A percentile compares a stretch with the other conserved stretches of the same genome.
These are phyloP conservation scores for Dothideomycetes sp. DNA, from an alignment of 2,329 filamentous ascomycete species.

Conservation along the genomic window DNA sequence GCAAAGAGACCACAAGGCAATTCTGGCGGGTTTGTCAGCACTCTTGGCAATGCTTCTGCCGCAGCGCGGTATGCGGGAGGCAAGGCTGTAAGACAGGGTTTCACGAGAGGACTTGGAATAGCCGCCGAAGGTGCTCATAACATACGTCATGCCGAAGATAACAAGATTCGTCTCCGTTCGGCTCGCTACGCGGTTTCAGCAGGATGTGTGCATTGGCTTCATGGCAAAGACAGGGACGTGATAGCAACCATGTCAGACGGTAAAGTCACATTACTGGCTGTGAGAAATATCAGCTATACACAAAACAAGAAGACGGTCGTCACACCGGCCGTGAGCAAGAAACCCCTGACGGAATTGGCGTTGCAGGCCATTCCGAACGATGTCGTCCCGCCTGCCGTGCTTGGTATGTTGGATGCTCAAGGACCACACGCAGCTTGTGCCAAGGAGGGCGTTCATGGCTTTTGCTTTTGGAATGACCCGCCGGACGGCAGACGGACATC, in stretches of 20 bases:
- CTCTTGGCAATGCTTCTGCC: constrained; percentile 32
- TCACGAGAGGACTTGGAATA: constrained; percentile 65
- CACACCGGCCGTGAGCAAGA: constrained; percentile 24
- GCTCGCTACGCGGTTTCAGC: constrained; percentile 45
- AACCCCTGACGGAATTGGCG: constrained; percentile 13
- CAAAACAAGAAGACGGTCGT: constrained; percentile 42
- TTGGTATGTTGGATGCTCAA: constrained; percentile 13
- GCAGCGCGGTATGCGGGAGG: constrained; percentile 52
- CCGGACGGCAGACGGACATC: not conserved
- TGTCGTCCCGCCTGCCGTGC: constrained; percentile 11
- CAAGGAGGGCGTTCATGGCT: constrained; percentile 26
- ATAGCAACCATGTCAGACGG: constrained; percentile 60
- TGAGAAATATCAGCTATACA: constrained; percentile 38
- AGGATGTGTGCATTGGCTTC: constrained; percentile 57
- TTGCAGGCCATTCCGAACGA: constrained; percentile 16
- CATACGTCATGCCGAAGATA: constrained; percentile 65
- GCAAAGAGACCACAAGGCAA: constrained; percentile 46
- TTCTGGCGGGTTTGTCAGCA: constrained; percentile 23
- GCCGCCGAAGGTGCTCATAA: constrained; percentile 60
- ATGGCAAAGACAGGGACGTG: constrained; percentile 51
- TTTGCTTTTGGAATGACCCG: constrained; percentile 30
- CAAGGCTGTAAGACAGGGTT: constrained; percentile 62
- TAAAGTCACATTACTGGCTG: constrained; percentile 55
- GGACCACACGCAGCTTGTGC: constrained; percentile 19
- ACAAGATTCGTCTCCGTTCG: constrained; percentile 59